phyloP scores from a whole-genome alignment of 441 rosid genomes.

The Breynia disticha region DNA sequence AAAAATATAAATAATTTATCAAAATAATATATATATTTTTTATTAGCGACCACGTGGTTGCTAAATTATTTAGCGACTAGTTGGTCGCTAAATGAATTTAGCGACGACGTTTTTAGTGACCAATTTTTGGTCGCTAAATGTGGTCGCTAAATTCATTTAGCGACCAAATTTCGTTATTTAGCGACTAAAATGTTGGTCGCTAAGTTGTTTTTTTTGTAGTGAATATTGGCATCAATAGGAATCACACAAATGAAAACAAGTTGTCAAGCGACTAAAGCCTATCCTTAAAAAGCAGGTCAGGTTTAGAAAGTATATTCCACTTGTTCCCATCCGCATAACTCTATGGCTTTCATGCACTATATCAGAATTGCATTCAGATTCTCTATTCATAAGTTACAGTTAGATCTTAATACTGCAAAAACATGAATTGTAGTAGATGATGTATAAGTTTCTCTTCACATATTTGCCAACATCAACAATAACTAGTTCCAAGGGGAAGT shows the following conservation, averaged over 20 bases:
- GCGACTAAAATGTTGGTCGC: too few relatives aligned
- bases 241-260: slow-evolving; percentile 64
- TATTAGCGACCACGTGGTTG: too few relatives aligned
- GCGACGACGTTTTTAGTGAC: too few relatives aligned
- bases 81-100: too few relatives aligned
- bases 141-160: too few relatives aligned
- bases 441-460: slow-evolving; percentile 14
- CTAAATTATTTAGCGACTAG: too few relatives aligned
- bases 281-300: slow-evolving; percentile 46
- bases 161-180: too few relatives aligned
- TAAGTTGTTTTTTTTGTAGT: too few relatives aligned
- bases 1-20: too few relatives aligned
- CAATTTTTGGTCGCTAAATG: too few relatives aligned
- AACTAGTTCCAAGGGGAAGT: slow-evolving; percentile 5
- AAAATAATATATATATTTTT: too few relatives aligned
- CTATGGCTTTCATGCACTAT: slow-evolving; percentile 79
- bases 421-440: too few relatives aligned
- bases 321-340: slow-evolving; percentile 56
- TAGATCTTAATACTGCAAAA: slow-evolving; percentile 84
- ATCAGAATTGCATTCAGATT: slow-evolving; percentile 77
- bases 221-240: slow-evolving; percentile 80
- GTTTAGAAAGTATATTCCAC: slow-evolving; percentile 41
- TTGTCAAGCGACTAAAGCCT: slow-evolving; percentile 53
- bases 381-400: slow-evolving; percentile 92
- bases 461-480: slow-evolving; percentile 9